These are phyloP conservation scores for Bisporella sp. DNA, from an alignment of 2,329 filamentous ascomycete genomes.

Conservation along the genomic window DNA sequence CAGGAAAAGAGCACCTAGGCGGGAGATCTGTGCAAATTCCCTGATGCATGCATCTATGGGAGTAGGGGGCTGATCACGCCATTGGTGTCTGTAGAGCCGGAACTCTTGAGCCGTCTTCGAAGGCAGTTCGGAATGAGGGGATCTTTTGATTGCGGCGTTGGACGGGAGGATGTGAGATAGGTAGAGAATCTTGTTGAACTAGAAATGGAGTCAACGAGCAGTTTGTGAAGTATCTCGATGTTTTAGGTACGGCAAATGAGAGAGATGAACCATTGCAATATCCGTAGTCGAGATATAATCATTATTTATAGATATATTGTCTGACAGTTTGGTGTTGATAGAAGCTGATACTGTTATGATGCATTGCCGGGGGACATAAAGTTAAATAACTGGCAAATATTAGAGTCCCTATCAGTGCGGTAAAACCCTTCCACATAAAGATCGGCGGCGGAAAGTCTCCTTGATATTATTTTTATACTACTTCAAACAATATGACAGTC, in stretches of 20 bases:
- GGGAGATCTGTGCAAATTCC: neutral
- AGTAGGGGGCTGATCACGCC: neutral
- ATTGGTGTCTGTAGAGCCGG: neutral
- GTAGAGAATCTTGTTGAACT: too few species aligned
- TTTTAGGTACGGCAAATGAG: too few species aligned
- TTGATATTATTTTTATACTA: constrained; percentile 1
- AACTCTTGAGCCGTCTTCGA: neutral
- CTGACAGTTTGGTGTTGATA: too few species aligned
- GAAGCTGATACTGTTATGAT: too few species aligned
- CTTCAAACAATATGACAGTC: neutral
- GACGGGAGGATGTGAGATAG: too few species aligned
- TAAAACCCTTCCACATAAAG: neutral
- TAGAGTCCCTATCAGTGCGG: neutral
- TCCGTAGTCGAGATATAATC: too few species aligned
- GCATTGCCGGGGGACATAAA: neutral
- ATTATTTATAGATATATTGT: too few species aligned
- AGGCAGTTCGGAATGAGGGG: too few species aligned
- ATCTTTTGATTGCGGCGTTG: too few species aligned
- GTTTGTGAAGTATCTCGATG: too few species aligned
- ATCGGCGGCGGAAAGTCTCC: neutral
- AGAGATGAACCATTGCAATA: too few species aligned
- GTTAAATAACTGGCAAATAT: neutral
- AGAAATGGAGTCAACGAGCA: too few species aligned
- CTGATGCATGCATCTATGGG: neutral
- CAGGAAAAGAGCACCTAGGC: constrained; percentile 5